Base-by-base conservation (phyloP, 202 grass and related monocot species). In the Dendrocalamus latiflorus region DNA sequence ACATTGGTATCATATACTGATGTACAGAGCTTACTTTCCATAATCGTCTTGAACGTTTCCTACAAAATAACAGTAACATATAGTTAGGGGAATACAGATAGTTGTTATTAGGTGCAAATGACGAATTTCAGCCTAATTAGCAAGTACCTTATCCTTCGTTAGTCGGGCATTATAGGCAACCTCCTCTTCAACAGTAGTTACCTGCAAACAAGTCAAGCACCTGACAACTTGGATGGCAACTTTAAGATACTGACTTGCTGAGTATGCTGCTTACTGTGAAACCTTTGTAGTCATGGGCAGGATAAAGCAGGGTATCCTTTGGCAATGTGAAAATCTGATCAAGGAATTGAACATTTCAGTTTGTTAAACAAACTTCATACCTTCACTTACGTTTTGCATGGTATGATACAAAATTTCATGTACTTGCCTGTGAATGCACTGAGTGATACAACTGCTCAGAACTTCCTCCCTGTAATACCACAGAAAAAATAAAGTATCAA, bases 341-440 rank as follows among this genome's bases (percentile, higher is more conserved):
- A 70, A 73, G 9, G 37, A 24, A 81, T 53, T 57, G 20, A 42
- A 43, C 70, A 12, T 57, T 54, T 89, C 30, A 87, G 39, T 84
- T 60, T 66, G 43, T 38, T 72, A 34, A 76, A 12, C 18, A 34
- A 76, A 16, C 18, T 74, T 45, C 39, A 76, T 51, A 65, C 1
- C 13, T 30, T 74, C 0, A 18, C 10, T 76, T 39, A 45, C 7
- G 20, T 48, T 63, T 18, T 21, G 14, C 18, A 75, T 9, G n/a
- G 60, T 63, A 49, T 9, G 25, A 41, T 60, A 25, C 17, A 78
- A 50, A 12, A 65, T 66, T 42, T 65, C 5, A 81, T 74, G 28
- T 67, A 60, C 96, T 90, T 98, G 81, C 96, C 96, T 98, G 93
- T 74, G 96, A 98, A 93, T 98, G 93, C 65, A 98, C 96, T 42